Conservation (phyloP, 495 filamentous ascomycete genomes). For the Podospora australis region DNA sequence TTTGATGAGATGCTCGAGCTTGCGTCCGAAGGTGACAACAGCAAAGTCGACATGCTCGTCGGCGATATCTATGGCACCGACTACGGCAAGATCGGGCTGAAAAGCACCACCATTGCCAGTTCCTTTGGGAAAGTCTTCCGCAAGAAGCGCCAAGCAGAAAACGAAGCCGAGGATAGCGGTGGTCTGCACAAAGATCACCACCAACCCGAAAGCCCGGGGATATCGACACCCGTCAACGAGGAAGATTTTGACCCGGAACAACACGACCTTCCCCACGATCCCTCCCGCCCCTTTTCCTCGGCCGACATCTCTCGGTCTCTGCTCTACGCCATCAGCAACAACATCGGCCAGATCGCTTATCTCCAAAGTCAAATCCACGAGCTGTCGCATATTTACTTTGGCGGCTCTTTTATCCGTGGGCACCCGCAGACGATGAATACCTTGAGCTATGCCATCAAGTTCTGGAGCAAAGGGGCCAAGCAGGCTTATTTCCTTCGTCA, state of each 20-base stretch:
- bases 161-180: constrained; percentile 69
- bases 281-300: constrained; percentile 34
- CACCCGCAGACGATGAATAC: constrained; percentile 98
- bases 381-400: constrained; percentile 92
- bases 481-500: constrained; percentile 94
- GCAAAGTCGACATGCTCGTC: constrained; percentile 91
- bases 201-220: constrained; percentile 11
- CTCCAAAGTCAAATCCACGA: constrained; percentile 88
- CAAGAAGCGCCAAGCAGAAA: constrained; percentile 69
- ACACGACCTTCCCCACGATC: background rate
- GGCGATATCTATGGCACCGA: constrained; percentile 97
- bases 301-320: constrained; percentile 53
- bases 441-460: constrained; percentile 87
- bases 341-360: constrained; percentile 97
- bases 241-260: background rate
- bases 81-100: constrained; percentile 90
- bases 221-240: background rate
- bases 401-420: constrained; percentile 92
- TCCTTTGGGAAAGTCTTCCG: constrained; percentile 95
- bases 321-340: constrained; percentile 84
- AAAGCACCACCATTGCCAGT: constrained; percentile 87
- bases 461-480: constrained; percentile 91
- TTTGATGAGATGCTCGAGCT: constrained; percentile 95
- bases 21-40: constrained; percentile 90
- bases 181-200: constrained; percentile 49